phyloP scores from a whole-genome alignment of 176 grass and related monocot genomes.

The Musa troglodytarum region DNA sequence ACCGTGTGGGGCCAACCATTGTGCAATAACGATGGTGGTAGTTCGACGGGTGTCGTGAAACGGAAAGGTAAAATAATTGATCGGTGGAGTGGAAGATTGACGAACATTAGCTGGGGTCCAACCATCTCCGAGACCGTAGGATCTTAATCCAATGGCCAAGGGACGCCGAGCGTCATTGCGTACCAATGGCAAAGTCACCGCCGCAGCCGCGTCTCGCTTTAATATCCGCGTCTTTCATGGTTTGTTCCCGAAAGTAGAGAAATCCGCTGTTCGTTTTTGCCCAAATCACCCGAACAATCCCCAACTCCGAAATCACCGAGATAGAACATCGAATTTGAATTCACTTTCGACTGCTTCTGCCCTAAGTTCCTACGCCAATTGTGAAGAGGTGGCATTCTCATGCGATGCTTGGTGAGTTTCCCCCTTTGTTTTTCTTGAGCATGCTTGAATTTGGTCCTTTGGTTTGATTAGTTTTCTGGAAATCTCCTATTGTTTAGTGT shows the following conservation, averaged over 20 bases:
- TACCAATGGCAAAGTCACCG: not conserved
- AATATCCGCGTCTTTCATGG: not conserved
- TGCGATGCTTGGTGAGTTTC: not conserved
- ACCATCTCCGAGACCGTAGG: not conserved
- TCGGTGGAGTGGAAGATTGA: too few relatives aligned
- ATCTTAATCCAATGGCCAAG: not conserved
- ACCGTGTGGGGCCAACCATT: too few relatives aligned
- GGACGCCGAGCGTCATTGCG: not conserved
- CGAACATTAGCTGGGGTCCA: not conserved
- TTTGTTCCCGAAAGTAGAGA: not conserved
- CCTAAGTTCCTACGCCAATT: not conserved
- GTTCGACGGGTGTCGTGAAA: fast-evolving
- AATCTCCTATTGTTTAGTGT: not conserved
- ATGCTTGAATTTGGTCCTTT: not conserved
- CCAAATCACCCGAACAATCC: not conserved
- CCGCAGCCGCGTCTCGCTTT: not conserved
- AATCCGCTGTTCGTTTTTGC: not conserved
- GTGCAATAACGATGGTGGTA: too few relatives aligned
- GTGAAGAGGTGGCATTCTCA: not conserved
- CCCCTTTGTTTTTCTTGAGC: not conserved
- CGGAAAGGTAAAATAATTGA: too few relatives aligned
- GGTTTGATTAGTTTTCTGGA: not conserved
- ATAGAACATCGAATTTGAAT: not conserved
- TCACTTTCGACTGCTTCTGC: not conserved
- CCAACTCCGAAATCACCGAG: not conserved